Evolutionary conservation across 1,139 yeast species (phyloP), one percentile per base, ranked within the genome.

Genomic region (Hanseniaspora sp.): DNA sequence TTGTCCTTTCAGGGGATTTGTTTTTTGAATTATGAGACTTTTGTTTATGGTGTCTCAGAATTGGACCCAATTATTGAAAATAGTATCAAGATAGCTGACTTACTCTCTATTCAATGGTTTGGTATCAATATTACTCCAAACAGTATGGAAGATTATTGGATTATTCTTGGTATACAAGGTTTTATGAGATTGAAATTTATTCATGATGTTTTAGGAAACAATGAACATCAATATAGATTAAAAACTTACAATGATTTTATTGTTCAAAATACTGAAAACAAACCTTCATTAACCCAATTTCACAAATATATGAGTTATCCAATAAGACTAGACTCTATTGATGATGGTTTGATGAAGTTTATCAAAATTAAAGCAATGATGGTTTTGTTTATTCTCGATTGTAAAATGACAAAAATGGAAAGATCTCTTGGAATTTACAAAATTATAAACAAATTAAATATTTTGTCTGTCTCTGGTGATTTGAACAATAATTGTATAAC

Each of bases 381-480:
- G 56, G 92, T 94, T 0, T 66, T 94, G 52, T 84, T 80, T 62
- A 88, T 92, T 48, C 71, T 94, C 35, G 96, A 94, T 66, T 78
- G 86, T 55, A 73, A 98, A 59, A 87, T 94, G 95, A 90, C 96
- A 0, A 92, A 92, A 64, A 87, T 97, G 0, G 98, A 94, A 64
- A 82, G 90, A 60, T 85, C 95, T 0, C 84, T 92, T 67, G 98
- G 98, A 1, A 73, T 94, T 57, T 81, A 92, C 1, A 78, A 98
- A 58, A 97, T 88, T 0, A 76, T 94, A 42, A 96, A 98, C 0
- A 92, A 90, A 63, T 72, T 94, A 29, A 87, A 92, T 62, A 71
- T 94, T 43, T 97, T 92, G 65, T 95, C 95, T 0, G 87, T 94
- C 94, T 86, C 96, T 4, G 96, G 95, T 17, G 98, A 92, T 62